Evolutionary conservation across 345 rosid species (phyloP), one percentile per base, ranked within the genome.

Genomic region (Murraya paniculata): DNA sequence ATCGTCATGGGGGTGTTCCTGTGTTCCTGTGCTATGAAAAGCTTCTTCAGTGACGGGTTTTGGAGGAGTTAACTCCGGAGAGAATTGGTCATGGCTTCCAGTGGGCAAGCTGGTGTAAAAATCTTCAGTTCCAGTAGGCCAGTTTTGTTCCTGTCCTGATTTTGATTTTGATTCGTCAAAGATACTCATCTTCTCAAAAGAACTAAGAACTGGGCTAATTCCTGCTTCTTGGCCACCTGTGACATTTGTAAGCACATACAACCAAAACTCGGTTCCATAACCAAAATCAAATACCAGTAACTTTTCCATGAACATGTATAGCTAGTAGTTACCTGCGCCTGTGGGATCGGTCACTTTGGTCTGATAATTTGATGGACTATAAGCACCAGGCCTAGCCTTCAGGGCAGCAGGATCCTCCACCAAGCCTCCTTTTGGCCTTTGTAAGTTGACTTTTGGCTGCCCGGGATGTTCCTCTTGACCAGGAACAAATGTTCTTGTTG

Each of bases 41-140:
- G 62, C 58, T 41, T 65, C 66, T 6, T 24, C 68, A 9, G 5
- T 16, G 5, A 25, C 22, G 4, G 59, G 59, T 41, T 59, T 30
- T 7, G 81, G 78, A 2, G 79, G 53, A 33, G 70, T n/a, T 31
- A 83, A 82, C 18, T 82, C 91, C 6, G 89, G 88, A 25, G 92
- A 88, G 82, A 88, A 89, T 13, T 90, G 94, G 64, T 78, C 89
- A 72, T 92, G 96, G 82, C 85, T 87, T 84, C 87, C 94, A 0
- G 86, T 76, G 41, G 88, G 83, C 4, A 82, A 64, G 64, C 64
- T 27, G 45, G 74, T 7, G 82, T 9, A 5, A 13, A 65, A 9
- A 53, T 71, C 80, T 59, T 58, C 77, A 5, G 22, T 64, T 64
- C 45, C 62, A 9, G 59, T 3, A 24, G 78, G 70, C 1, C 67